A percentile compares a stretch with the other conserved stretches of the same genome.
These are phyloP conservation scores for Psilocybe cyanescens DNA, from an alignment of 768 basidiomycete genomes.

Conservation along the genomic window DNA sequence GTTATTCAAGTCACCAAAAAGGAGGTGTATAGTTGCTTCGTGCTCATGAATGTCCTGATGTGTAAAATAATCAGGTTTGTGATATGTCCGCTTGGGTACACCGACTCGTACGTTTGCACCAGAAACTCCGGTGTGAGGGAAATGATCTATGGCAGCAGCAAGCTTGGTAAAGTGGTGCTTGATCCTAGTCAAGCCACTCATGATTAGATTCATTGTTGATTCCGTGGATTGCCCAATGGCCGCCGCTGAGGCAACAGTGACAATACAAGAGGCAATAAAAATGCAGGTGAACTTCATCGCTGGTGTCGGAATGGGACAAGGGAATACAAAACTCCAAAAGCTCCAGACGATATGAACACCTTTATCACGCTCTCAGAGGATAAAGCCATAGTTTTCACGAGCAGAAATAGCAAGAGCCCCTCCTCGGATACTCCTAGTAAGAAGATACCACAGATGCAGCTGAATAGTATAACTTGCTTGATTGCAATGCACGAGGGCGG, in stretches of 20 bases:
- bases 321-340: too few species aligned
- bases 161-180: not conserved
- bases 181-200: not conserved
- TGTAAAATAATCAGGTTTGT: not conserved
- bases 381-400: too few species aligned
- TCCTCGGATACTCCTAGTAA: too few species aligned
- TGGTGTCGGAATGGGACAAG: too few species aligned
- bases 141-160: not conserved
- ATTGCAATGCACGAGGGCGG: too few species aligned
- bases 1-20: not conserved
- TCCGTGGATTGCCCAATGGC: not conserved
- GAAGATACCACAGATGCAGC: too few species aligned
- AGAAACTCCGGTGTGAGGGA: not conserved
- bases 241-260: not conserved
- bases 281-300: slow-evolving; percentile 1
- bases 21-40: not conserved
- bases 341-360: too few species aligned
- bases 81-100: not conserved
- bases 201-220: not conserved
- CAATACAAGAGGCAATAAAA: not conserved
- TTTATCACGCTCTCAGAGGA: too few species aligned
- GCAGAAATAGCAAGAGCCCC: too few species aligned
- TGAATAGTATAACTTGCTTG: too few species aligned
- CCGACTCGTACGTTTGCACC: not conserved
- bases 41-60: not conserved